Percentiles rank a stretch among this genome's conserved stretches.
Conservation (phyloP, 2,329 filamentous ascomycete species). For the Mollisiaceae sp. region DNA sequence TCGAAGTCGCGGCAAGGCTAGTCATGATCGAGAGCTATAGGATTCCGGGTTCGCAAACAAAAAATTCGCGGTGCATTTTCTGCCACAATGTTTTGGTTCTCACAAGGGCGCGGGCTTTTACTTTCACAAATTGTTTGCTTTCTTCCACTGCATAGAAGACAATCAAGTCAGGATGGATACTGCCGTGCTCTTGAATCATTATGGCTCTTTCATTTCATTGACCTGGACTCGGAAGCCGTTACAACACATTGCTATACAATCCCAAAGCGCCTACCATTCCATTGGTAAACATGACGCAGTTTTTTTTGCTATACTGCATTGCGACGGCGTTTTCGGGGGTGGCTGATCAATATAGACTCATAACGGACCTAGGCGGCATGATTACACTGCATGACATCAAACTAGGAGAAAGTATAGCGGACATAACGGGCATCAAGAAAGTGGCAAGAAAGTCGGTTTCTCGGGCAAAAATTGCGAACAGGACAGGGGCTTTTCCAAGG, state of each 20-base stretch:
- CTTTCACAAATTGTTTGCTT: slow-evolving; percentile 36
- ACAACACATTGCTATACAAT: slow-evolving; percentile 20
- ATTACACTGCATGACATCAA: not conserved
- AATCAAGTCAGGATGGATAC: slow-evolving; percentile 41
- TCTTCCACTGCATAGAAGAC: slow-evolving; percentile 42
- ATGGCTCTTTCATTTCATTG: slow-evolving; percentile 34
- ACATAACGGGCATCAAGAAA: not conserved
- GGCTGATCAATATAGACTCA: slow-evolving; percentile 10
- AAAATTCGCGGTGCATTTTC: slow-evolving; percentile 33
- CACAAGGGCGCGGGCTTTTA: slow-evolving; percentile 33
- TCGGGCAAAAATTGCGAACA: not conserved
- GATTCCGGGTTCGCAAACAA: slow-evolving; percentile 36
- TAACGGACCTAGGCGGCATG: not conserved
- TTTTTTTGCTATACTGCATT: slow-evolving; percentile 11
- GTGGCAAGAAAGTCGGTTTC: not conserved
- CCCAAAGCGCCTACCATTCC: slow-evolving; percentile 21
- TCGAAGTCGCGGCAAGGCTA: slow-evolving; percentile 9
- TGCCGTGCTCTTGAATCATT: slow-evolving; percentile 38
- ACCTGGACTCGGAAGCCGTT: slow-evolving; percentile 25
- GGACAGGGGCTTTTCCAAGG: not conserved
- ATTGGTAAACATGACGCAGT: slow-evolving; percentile 11
- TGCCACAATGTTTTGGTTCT: slow-evolving; percentile 25
- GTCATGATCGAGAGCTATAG: slow-evolving; percentile 33
- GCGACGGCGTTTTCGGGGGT: slow-evolving; percentile 4
- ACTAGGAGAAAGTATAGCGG: not conserved